These are phyloP conservation scores for Creolimax fragrantissima DNA, from an alignment of 78 protist species.

Conservation along the genomic window DNA sequence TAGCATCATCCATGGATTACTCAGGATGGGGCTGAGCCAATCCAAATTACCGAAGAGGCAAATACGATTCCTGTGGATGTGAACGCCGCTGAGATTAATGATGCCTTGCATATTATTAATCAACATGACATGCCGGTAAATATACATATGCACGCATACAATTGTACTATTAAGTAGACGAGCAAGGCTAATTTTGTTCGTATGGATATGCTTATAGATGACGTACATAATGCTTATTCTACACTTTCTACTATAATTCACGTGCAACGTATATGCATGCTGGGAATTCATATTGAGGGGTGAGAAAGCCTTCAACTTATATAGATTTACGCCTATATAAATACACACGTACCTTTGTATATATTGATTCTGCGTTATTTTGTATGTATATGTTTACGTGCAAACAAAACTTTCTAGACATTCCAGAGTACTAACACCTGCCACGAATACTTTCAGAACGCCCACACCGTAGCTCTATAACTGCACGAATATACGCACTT, in stretches of 20 bases:
- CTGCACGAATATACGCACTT: too few relatives aligned
- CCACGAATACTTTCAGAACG: too few relatives aligned
- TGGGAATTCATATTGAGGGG: too few relatives aligned
- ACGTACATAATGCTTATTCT: not conserved
- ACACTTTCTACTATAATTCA: too few relatives aligned
- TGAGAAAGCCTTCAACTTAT: not conserved
- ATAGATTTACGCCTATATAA: not conserved
- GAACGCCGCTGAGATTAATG: not conserved
- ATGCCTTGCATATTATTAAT: not conserved
- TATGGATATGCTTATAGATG: not conserved
- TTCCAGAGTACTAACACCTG: too few relatives aligned
- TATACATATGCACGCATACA: not conserved
- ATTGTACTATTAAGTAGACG: not conserved
- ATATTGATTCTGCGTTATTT: not conserved
- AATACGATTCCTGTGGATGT: not conserved
- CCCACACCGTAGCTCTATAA: not conserved
- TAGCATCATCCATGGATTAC: constrained; percentile 21
- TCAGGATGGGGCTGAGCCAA: not conserved
- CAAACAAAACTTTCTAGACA: not conserved
- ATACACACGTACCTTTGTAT: not conserved
- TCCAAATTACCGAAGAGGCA: not conserved
- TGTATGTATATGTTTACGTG: not conserved
- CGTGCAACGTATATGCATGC: too few relatives aligned
- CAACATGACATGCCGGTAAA: not conserved
- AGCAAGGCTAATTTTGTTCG: not conserved